Percentiles rank a stretch among this genome's conserved stretches.
These are phyloP conservation scores for Aspergillus ustus DNA, from an alignment of 2,329 filamentous ascomycete genomes.

Conservation along the genomic window DNA sequence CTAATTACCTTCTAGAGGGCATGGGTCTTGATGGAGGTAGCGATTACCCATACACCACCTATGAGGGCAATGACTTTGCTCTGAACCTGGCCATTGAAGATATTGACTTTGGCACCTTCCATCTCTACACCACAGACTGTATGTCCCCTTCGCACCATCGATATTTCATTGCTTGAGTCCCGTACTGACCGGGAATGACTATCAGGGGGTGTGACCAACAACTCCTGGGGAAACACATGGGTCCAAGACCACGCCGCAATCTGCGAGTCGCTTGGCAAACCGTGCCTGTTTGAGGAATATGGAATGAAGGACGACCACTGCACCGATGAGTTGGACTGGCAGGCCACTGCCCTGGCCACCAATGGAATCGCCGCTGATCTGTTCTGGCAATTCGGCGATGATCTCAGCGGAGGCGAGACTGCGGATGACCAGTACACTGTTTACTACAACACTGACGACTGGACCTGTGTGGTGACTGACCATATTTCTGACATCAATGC, in stretches of 20 bases:
- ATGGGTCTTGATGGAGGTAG: slow-evolving; percentile 53
- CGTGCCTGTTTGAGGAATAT: slow-evolving; percentile 49
- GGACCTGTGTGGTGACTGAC: slow-evolving; percentile 36
- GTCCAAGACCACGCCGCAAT: slow-evolving; percentile 51
- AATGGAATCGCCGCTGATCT: slow-evolving; percentile 42
- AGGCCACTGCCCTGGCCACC: slow-evolving; percentile 38
- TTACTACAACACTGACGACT: slow-evolving; percentile 37
- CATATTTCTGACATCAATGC: slow-evolving; percentile 25
- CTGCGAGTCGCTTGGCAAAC: slow-evolving; percentile 43
- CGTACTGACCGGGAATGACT: background rate
- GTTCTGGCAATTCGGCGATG: slow-evolving; percentile 45
- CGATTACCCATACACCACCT: slow-evolving; percentile 59
- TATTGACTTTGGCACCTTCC: slow-evolving; percentile 61
- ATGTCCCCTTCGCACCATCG: slow-evolving; percentile 8
- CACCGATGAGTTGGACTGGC: slow-evolving; percentile 37
- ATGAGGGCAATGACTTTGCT: slow-evolving; percentile 58
- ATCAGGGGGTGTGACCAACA: slow-evolving; percentile 41
- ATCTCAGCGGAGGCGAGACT: slow-evolving; percentile 34
- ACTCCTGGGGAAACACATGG: slow-evolving; percentile 53
- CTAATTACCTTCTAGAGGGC: slow-evolving; percentile 51
- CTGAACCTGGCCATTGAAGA: slow-evolving; percentile 58
- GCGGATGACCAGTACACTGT: slow-evolving; percentile 37
- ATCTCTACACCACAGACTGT: slow-evolving; percentile 56
- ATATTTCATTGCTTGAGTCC: no score
- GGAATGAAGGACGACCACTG: slow-evolving; percentile 36